phyloP scores from a whole-genome alignment of 2,329 filamentous ascomycete species.

The Corinectria fuckeliana region DNA sequence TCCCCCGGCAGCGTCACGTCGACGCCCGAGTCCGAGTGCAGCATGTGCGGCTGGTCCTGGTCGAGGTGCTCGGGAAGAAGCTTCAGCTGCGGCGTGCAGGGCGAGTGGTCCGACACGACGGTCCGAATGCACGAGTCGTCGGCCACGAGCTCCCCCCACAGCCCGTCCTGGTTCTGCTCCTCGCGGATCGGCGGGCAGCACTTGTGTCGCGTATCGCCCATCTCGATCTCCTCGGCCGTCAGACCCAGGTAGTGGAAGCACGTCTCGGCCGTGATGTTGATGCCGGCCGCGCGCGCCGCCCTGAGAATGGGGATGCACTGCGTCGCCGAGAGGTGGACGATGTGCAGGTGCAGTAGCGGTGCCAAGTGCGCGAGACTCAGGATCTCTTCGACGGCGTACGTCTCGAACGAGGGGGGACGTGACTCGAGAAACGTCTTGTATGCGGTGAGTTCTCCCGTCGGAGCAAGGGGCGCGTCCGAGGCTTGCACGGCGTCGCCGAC shows the following conservation, averaged over 20 bases:
- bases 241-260: constrained; percentile 95
- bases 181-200: constrained; percentile 92
- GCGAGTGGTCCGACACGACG: constrained; percentile 93
- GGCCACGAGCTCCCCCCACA: constrained; percentile 82
- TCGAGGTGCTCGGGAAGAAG: constrained; percentile 74
- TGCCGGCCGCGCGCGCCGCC: constrained; percentile 72
- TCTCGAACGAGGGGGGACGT: constrained; percentile 88
- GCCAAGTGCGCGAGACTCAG: constrained; percentile 80
- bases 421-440: constrained; percentile 94
- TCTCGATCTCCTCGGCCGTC: constrained; percentile 78
- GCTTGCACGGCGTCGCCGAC: constrained; percentile 78
- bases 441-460: constrained; percentile 73
- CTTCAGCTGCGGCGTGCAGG: constrained; percentile 94
- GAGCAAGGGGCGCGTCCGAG: constrained; percentile 72
- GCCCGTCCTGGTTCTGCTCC: constrained; percentile 78
- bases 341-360: constrained; percentile 84
- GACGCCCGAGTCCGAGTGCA: constrained; percentile 60
- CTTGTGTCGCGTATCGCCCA: constrained; percentile 91
- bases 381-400: constrained; percentile 87
- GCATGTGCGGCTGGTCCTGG: constrained; percentile 43
- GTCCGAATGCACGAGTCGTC: constrained; percentile 84
- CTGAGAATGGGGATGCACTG: constrained; percentile 84
- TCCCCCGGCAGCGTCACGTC: constrained; percentile 51
- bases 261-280: constrained; percentile 92
- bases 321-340: constrained; percentile 90